Percentiles rank a stretch among this genome's conserved stretches.
Evolutionary conservation across 768 basidiomycete species (phyloP).

Genomic region (Naganishia vaughanmartiniae): DNA sequence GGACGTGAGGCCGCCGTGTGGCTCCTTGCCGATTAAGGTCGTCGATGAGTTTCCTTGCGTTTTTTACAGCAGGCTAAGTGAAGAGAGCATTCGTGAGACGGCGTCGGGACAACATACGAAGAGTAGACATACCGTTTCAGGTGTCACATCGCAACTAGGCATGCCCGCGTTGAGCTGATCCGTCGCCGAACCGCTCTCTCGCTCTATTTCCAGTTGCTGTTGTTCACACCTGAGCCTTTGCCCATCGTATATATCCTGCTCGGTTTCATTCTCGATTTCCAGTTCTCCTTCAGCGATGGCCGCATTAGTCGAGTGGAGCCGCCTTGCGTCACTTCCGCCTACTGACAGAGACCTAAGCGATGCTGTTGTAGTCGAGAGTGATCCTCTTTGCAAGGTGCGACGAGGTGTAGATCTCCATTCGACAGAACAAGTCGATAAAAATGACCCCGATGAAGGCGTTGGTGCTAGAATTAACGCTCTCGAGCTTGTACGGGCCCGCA

Average conservation of each 20-base stretch:
- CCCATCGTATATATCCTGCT: not conserved
- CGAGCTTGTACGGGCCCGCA: conserved; percentile 14
- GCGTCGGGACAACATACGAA: not conserved
- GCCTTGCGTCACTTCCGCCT: not conserved
- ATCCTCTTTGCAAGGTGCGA: not conserved
- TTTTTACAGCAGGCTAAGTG: not conserved
- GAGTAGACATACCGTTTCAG: not conserved
- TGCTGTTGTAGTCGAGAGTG: not conserved
- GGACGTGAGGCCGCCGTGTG: conserved; percentile 2
- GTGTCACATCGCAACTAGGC: not conserved
- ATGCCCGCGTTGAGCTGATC: no score
- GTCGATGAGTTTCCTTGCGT: not conserved
- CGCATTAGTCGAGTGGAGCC: conserved; percentile 3
- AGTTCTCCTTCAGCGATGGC: not conserved
- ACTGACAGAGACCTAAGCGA: not conserved
- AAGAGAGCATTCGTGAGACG: not conserved
- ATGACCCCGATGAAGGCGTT: not conserved
- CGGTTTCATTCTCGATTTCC: conserved; percentile 2
- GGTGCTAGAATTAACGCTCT: not conserved
- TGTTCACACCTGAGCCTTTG: not conserved
- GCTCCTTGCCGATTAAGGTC: not conserved
- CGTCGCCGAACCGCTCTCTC: no score
- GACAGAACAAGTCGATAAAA: not conserved
- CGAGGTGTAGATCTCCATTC: not conserved
- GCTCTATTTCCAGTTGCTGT: not conserved